These are phyloP conservation scores for Lycium barbarum DNA, from an alignment of 257 asterid genomes.

Conservation along the genomic window DNA sequence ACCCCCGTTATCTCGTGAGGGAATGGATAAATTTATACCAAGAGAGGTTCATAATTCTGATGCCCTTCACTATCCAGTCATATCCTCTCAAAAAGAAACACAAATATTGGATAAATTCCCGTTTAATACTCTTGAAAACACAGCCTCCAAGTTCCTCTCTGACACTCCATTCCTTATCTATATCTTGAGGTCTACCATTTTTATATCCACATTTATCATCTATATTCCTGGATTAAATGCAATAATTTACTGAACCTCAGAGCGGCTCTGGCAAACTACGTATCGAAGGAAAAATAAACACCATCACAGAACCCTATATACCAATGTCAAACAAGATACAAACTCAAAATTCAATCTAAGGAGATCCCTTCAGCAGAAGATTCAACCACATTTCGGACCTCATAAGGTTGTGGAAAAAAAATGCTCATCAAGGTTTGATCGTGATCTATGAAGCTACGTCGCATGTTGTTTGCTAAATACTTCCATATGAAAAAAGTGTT, in stretches of 20 bases:
- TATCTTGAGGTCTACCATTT: neutral
- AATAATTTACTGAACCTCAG: neutral
- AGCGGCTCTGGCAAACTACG: neutral
- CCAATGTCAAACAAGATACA: neutral
- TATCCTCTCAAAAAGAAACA: neutral
- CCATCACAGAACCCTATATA: neutral
- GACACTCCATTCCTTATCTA: neutral
- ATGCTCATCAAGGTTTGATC: neutral
- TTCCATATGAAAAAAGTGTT: neutral
- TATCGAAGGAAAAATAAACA: neutral
- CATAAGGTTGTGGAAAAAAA: neutral
- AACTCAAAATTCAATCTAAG: neutral
- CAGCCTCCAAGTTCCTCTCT: neutral
- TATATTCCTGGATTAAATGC: neutral
- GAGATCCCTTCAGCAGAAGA: neutral
- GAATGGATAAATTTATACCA: neutral
- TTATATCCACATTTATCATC: neutral
- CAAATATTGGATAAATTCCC: neutral
- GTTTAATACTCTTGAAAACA: neutral
- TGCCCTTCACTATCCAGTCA: neutral
- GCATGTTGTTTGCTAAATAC: neutral
- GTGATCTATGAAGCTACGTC: neutral
- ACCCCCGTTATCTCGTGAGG: neutral
- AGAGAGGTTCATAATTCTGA: neutral
- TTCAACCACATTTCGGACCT: neutral